Base-by-base conservation (phyloP, 2,329 filamentous ascomycete species). In the Aspergillus vadensis region DNA sequence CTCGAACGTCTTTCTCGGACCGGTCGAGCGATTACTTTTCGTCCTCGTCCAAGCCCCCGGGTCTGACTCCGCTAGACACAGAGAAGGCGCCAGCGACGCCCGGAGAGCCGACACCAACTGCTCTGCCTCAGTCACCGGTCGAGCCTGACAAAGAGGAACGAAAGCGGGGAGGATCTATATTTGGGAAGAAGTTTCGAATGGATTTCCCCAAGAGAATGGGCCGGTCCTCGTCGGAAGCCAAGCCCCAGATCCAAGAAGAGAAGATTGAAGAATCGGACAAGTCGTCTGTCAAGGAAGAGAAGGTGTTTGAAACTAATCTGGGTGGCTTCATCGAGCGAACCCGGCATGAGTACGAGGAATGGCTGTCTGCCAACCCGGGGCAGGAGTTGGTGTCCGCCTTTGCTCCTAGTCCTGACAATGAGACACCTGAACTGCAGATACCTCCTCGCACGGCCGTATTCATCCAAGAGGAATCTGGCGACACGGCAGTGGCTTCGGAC, bases 131-230 rank as follows among this genome's bases (percentile, higher is more conserved):
- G 63, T 82, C 84, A 9, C 83, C 85, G 1, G 79, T 76, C n/a
- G 86, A 83, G 51, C 78, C 82, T 57, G 79, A 86, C 60, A 82
- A 89, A 74, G 79, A 87, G 70, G 85, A 86, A 66, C 88, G 91
- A 64, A 84, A 85, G 62, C 78, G 77, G 54, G 74, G 71, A 2
- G 68, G 82, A 58, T 88, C 85, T 2, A 80, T 91, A 5, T 96
- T 96, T 73, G 87, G 90, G 47, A 95, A 93, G 79, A 91, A 91
- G 69, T 93, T 96, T 75, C 87, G 90, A 51, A 89, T 91, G 86
- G 85, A 82, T 62, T 84, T 76, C 67, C 89, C 88, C 70, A 97
- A 96, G 81, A 97, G 96, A 76, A 82, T 94, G 14, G 87, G 87
- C 12, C 86, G 91, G 15, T 85, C 85, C 0, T 85, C 85, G 25